Conservation (phyloP, 352 stramenopile genomes). For the Phytophthora ohioensis region DNA sequence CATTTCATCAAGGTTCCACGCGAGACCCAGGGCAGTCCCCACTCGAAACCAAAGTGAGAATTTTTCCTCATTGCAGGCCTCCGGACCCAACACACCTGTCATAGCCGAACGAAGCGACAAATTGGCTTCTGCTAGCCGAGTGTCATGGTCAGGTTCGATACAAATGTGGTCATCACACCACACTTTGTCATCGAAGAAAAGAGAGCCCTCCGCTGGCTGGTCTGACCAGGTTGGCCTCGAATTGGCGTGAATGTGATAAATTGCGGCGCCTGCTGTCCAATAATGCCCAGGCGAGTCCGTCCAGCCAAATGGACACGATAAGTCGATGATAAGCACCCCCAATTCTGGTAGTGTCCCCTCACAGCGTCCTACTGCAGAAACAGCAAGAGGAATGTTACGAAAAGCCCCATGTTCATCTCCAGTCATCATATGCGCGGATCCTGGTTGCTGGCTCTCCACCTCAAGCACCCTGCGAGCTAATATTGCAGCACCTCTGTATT, state of each 20-base stretch:
- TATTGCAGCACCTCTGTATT: background rate
- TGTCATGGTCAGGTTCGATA: conserved; percentile 3
- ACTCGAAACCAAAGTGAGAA: background rate
- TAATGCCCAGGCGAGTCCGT: background rate
- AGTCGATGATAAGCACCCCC: background rate
- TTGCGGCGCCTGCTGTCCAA: background rate
- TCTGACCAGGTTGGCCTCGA: background rate
- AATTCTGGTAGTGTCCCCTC: background rate
- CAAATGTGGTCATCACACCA: conserved; percentile 23
- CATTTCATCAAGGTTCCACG: background rate
- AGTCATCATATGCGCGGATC: background rate
- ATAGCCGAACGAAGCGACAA: background rate
- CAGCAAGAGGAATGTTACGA: background rate
- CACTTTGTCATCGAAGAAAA: background rate
- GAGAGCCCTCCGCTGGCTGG: background rate
- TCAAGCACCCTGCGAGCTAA: background rate
- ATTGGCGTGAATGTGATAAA: background rate
- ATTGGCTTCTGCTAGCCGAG: background rate
- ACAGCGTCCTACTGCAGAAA: background rate
- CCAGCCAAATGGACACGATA: background rate
- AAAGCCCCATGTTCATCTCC: background rate
- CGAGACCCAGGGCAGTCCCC: background rate
- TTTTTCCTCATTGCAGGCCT: background rate
- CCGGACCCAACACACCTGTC: background rate
- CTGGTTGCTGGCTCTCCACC: background rate